These are phyloP conservation scores for Grigorovia transvaalensis DNA, from an alignment of 805 yeast species.

Conservation along the genomic window DNA sequence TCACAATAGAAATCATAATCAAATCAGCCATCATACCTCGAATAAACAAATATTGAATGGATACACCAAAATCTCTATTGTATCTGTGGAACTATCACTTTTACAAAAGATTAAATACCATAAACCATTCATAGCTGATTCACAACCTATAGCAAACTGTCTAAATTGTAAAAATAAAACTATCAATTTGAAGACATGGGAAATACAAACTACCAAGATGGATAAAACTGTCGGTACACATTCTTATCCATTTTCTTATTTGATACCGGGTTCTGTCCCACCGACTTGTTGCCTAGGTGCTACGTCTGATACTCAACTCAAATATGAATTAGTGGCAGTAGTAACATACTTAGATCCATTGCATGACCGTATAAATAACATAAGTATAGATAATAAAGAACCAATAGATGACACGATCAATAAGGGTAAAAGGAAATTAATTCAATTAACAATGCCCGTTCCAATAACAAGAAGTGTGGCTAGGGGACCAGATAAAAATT, in stretches of 20 bases:
- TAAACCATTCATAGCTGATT: slow-evolving; percentile 54
- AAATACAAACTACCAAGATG: slow-evolving; percentile 51
- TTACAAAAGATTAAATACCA: slow-evolving; percentile 62
- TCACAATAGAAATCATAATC: slow-evolving; percentile 6
- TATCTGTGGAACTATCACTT: slow-evolving; percentile 51
- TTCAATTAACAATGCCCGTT: slow-evolving; percentile 49
- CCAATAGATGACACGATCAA: neutral
- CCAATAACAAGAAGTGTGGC: slow-evolving; percentile 67
- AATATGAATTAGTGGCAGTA: slow-evolving; percentile 67
- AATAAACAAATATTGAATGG: slow-evolving; percentile 22
- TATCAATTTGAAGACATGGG: slow-evolving; percentile 78
- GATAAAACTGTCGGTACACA: slow-evolving; percentile 61
- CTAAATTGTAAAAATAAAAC: slow-evolving; percentile 43
- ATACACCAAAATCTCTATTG: slow-evolving; percentile 39
- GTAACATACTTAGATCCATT: slow-evolving; percentile 34
- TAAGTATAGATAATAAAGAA: neutral
- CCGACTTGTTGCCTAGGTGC: slow-evolving; percentile 58
- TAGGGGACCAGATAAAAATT: slow-evolving; percentile 75
- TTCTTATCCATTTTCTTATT: slow-evolving; percentile 84
- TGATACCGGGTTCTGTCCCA: slow-evolving; percentile 81
- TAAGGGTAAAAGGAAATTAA: slow-evolving; percentile 24
- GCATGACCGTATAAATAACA: neutral
- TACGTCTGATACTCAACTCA: slow-evolving; percentile 40
- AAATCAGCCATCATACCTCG: slow-evolving; percentile 4
- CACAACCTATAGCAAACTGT: slow-evolving; percentile 40